Percentiles rank a stretch among this genome's conserved stretches.
phyloP scores from a whole-genome alignment of 1,284 basidiomycete species.

The Trametes sp. region DNA sequence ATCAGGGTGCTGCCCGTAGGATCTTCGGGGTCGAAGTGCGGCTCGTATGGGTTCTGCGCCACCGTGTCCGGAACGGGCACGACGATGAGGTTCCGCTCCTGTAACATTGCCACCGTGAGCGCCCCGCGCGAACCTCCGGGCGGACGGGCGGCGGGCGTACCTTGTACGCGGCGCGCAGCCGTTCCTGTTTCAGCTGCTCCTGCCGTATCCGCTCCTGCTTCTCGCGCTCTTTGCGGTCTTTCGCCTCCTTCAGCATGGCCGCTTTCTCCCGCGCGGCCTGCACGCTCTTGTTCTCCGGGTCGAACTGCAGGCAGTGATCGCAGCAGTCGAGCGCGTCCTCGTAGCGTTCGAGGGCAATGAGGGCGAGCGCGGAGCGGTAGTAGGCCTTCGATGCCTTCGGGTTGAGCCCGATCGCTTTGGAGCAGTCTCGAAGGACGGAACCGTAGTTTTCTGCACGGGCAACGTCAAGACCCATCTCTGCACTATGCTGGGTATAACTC shows the following conservation, averaged over 20 bases:
- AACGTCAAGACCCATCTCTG: neutral
- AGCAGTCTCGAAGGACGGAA: slow-evolving; percentile 84
- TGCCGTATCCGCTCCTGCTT: slow-evolving; percentile 55
- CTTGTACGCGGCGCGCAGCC: slow-evolving; percentile 63
- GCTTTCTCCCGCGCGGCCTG: slow-evolving; percentile 56
- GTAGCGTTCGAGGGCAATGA: slow-evolving; percentile 74
- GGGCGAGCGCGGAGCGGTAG: slow-evolving; percentile 82
- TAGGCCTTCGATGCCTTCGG: slow-evolving; percentile 79
- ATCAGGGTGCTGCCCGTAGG: slow-evolving; percentile 67
- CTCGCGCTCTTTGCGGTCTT: slow-evolving; percentile 60
- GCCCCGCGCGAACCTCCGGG: slow-evolving; percentile 11
- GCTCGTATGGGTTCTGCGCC: slow-evolving; percentile 60
- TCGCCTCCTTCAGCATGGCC: slow-evolving; percentile 52
- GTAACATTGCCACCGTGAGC: slow-evolving; percentile 15
- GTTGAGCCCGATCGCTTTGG: slow-evolving; percentile 72
- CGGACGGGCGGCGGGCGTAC: slow-evolving; percentile 49
- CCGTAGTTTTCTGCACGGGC: slow-evolving; percentile 81
- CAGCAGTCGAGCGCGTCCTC: slow-evolving; percentile 88
- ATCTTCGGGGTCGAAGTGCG: slow-evolving; percentile 71
- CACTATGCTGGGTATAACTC: slow-evolving; percentile 34
- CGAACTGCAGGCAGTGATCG: slow-evolving; percentile 66
- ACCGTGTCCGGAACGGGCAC: slow-evolving; percentile 66
- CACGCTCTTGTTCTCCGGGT: slow-evolving; percentile 62
- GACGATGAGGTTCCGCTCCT: slow-evolving; percentile 73
- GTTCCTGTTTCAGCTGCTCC: slow-evolving; percentile 55